Conservation (phyloP, 2,329 filamentous ascomycete genomes). For the Neobulgaria alba region DNA sequence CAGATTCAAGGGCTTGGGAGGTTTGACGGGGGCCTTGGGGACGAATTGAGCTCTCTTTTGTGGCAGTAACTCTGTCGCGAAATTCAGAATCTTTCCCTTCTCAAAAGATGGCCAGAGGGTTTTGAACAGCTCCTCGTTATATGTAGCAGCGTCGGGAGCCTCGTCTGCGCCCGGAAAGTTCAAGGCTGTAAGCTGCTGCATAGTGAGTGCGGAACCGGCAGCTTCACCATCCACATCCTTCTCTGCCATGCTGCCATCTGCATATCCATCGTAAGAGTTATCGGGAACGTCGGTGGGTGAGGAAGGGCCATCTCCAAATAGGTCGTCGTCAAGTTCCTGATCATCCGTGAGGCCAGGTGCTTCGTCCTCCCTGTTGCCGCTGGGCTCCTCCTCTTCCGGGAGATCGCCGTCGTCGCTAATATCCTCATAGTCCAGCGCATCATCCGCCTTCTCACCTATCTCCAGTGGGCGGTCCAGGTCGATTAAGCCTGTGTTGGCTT, state of each 20-base stretch:
- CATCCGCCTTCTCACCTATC: slow-evolving; percentile 74
- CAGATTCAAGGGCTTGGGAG: slow-evolving; percentile 72
- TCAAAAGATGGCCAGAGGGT: slow-evolving; percentile 77
- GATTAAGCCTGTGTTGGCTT: slow-evolving; percentile 32
- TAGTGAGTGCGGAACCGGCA: slow-evolving; percentile 15
- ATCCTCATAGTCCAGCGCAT: slow-evolving; percentile 85
- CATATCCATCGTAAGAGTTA: slow-evolving; percentile 12
- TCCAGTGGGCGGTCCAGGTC: slow-evolving; percentile 43
- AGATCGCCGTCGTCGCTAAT: slow-evolving; percentile 88
- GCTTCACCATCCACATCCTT: slow-evolving; percentile 11
- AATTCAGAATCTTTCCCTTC: slow-evolving; percentile 64
- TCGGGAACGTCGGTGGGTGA: slow-evolving; percentile 24
- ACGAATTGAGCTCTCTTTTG: slow-evolving; percentile 70
- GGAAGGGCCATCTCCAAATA: slow-evolving; percentile 52
- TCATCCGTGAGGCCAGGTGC: slow-evolving; percentile 40
- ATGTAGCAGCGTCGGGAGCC: neutral
- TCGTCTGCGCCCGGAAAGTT: slow-evolving; percentile 31
- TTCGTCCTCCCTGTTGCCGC: slow-evolving; percentile 17
- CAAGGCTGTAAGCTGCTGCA: slow-evolving; percentile 30
- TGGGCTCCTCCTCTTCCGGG: slow-evolving; percentile 59
- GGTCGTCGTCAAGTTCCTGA: slow-evolving; percentile 52
- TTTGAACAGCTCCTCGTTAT: slow-evolving; percentile 39
- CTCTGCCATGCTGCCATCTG: neutral
- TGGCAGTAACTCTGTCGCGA: slow-evolving; percentile 68
- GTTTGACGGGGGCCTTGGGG: slow-evolving; percentile 69